Base-by-base conservation (phyloP, 768 basidiomycete species). In the Rickenella mellea region DNA sequence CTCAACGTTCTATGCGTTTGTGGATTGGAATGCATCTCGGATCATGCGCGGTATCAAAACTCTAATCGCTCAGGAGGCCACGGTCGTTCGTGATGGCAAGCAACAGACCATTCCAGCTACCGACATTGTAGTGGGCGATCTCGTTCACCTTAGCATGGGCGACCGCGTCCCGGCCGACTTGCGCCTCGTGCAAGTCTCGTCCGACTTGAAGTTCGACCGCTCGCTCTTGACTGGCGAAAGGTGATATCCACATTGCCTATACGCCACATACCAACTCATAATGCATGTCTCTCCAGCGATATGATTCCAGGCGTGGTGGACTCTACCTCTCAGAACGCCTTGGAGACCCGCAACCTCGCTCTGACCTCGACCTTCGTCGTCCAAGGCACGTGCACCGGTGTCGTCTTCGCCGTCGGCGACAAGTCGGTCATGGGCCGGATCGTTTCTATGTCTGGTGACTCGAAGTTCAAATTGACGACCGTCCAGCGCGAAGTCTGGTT, bases 101-200 rank as follows among this genome's bases (percentile, higher is more conserved):
- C 65, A 64, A 32, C 64, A 69, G 27, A 68, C 68, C 15, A 57
- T 75, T 2, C 59, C 63, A 15, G 74, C 77, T 22, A 70, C 70
- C 29, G 70, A 77, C 36, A 67, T 81, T 22, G 67, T 81, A 1
- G 74, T 75, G 0, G 76, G 76, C 9, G 76, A 78, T 48, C 56
- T 78, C 26, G 65, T 77, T 41, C 63, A 64, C 2, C 73, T 78
- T 51, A 54, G 62, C 24, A 68, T 74, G 2, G 76, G 76, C 14
- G 73, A 78, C 48, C 67, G 77, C 9, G 64, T 78, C 5, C 77
- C 77, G 5, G 75, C 78, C 0, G 79, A 80, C 49, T 58, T 78
- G 22, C 68, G 78, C 20, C 62, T 80, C 7, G 65, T 77, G 28
- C 55, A 71, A 10, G 67, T 67, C 45, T 71, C 73, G 1, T 65